Evolutionary conservation across 768 basidiomycete species (phyloP), one percentile per base, ranked within the genome.

Genomic region (Sporobolomyces roseus): DNA sequence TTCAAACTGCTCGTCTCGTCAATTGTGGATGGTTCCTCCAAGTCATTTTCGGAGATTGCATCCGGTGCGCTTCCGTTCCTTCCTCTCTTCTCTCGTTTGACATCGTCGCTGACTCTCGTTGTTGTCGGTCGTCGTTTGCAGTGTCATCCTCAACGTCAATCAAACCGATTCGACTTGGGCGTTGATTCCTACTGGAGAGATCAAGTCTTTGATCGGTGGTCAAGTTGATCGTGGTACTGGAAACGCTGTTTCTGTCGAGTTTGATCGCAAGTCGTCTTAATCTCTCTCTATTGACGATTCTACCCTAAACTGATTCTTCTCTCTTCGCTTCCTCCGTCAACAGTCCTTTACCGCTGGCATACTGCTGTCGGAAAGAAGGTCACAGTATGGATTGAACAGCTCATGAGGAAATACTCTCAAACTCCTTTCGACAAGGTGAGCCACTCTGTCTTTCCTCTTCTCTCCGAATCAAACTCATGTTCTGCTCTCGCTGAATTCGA

Each of bases 321-420:
- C n/a, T 30, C 16, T 3, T 35, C 53, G 16, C 12, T 19, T 29
- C 3, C 43, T 27, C 3, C 38, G 38, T 41, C 38, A n/a, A 43
- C 29, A 60, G 51, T 55, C 19, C 56, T 69, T 49, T 69, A 69
- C 62, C 62, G 62, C 30, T 69, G 78, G 79, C 81, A 78, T 65
- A 76, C 76, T 7, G 75, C 73, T 46, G 78, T 78, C n/a, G 78
- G 78, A 8, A 30, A 64, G 45, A 54, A 71, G 19, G 78, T 79
- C 68, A 76, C 79, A 50, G 4, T 70, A 16, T 81, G 80, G 79
- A 76, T 78, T 19, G 77, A 79, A 55, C 69, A 74, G 25, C 77
- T 85, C n/a, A 84, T 90, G 76, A 41, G 52, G 25, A 14, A 70
- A 16, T 70, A 77, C 64, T 30, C 74, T 54, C 55, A 55, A 25